These are phyloP conservation scores for Rosa chinensis DNA, from an alignment of 306 rosid genomes.

Conservation along the genomic window DNA sequence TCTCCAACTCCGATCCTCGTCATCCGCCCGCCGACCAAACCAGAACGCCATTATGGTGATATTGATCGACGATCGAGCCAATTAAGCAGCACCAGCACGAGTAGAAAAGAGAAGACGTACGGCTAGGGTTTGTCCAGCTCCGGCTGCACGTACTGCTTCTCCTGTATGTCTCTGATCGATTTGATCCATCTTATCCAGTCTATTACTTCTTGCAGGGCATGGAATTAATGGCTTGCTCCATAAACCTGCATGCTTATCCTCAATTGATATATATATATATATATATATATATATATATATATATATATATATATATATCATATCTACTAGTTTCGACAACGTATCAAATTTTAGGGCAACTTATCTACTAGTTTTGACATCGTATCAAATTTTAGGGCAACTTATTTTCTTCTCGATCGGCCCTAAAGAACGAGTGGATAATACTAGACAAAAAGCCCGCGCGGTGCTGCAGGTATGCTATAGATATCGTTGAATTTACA, in stretches of 20 bases:
- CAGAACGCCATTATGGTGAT: neutral
- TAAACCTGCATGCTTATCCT: neutral
- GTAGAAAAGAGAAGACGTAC: neutral
- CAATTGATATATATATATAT: neutral
- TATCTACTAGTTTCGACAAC: no score
- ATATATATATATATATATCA: neutral
- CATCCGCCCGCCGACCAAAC: neutral
- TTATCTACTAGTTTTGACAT: neutral
- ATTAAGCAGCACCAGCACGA: neutral
- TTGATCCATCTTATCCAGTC: neutral
- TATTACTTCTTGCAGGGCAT: neutral
- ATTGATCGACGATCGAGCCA: neutral
- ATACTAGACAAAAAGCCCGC: no score
- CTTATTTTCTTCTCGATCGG: neutral
- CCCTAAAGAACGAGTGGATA: neutral
- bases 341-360: no score
- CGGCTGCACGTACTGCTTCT: neutral
- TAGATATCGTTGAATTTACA: no score
- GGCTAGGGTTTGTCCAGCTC: neutral
- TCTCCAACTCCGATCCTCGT: constrained; percentile 1
- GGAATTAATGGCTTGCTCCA: neutral
- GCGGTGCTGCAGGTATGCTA: no score
- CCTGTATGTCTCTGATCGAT: neutral
- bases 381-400: neutral
- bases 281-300: neutral